These are phyloP conservation scores for Alternaria arbusti DNA, from an alignment of 2,329 filamentous ascomycete genomes.

Conservation along the genomic window DNA sequence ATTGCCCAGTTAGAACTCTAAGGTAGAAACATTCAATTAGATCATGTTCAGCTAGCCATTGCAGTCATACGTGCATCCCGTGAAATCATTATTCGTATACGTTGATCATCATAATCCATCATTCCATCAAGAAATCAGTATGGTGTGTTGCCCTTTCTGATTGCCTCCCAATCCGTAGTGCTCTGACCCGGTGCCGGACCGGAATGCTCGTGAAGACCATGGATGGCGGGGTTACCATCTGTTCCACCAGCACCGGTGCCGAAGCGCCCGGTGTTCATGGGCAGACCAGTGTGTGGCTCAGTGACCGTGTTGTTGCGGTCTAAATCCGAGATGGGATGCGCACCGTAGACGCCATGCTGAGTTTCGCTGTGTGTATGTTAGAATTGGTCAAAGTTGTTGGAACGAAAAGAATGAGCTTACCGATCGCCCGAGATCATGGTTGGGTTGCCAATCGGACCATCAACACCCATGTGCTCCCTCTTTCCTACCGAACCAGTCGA, in stretches of 20 bases:
- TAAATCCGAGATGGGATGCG: slow-evolving; percentile 21
- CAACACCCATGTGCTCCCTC: slow-evolving; percentile 37
- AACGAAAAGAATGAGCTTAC: slow-evolving; percentile 24
- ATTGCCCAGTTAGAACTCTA: neutral
- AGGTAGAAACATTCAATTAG: neutral
- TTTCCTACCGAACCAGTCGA: slow-evolving; percentile 17
- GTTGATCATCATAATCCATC: neutral
- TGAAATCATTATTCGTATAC: neutral
- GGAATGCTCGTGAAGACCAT: slow-evolving; percentile 29
- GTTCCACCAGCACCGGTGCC: slow-evolving; percentile 48
- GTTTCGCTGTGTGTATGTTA: slow-evolving; percentile 23
- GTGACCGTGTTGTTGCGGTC: slow-evolving; percentile 34
- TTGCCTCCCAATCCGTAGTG: slow-evolving; percentile 27
- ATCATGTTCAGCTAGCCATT: neutral
- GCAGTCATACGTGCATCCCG: neutral
- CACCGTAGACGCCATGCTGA: slow-evolving; percentile 23
- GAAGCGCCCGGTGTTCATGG: slow-evolving; percentile 50
- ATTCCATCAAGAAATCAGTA: slow-evolving; percentile 20
- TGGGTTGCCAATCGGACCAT: slow-evolving; percentile 38
- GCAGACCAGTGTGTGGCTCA: slow-evolving; percentile 50
- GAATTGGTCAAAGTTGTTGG: neutral
- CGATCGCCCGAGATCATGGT: slow-evolving; percentile 34
- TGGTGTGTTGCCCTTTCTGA: slow-evolving; percentile 36
- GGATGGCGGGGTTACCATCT: slow-evolving; percentile 41
- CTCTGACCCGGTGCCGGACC: neutral